A percentile compares a stretch with the other conserved stretches of the same genome.
Evolutionary conservation across 495 filamentous ascomycete genomes (phyloP).

Genomic region (Penicillium steckii): DNA sequence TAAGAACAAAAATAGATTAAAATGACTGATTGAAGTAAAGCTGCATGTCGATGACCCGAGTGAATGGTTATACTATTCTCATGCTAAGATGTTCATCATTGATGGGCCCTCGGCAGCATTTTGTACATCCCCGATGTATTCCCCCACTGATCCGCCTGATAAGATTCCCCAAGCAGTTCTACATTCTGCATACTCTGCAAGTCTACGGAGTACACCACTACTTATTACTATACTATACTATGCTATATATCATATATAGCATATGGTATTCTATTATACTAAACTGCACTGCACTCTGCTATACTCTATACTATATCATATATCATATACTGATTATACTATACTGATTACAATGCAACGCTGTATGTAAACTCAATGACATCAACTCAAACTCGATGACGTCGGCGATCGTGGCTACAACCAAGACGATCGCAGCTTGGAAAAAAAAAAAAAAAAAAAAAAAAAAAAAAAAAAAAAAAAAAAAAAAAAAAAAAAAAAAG

Average conservation of each 20-base stretch:
- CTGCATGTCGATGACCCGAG: not conserved
- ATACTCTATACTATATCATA: too few species aligned
- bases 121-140: not conserved
- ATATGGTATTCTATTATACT: too few species aligned
- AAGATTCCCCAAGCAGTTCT: too few species aligned
- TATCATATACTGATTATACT: too few species aligned
- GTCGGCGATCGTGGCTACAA: constrained; percentile 25
- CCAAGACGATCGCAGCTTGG: too few species aligned
- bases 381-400: constrained; percentile 24
- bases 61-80: not conserved
- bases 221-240: too few species aligned
- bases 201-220: too few species aligned
- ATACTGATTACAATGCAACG: too few species aligned
- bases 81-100: too few species aligned
- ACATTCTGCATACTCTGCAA: too few species aligned
- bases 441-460: not conserved
- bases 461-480: not conserved
- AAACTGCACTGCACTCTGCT: too few species aligned
- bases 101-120: not conserved
- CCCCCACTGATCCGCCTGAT: constrained; percentile 18
- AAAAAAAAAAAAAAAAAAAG: not conserved
- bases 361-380: constrained; percentile 16
- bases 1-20: not conserved
- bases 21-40: not conserved
- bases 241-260: too few species aligned